Percentiles rank a stretch among this genome's conserved stretches.
Conservation (phyloP, 306 rosid genomes). For the Castanea crenata region DNA sequence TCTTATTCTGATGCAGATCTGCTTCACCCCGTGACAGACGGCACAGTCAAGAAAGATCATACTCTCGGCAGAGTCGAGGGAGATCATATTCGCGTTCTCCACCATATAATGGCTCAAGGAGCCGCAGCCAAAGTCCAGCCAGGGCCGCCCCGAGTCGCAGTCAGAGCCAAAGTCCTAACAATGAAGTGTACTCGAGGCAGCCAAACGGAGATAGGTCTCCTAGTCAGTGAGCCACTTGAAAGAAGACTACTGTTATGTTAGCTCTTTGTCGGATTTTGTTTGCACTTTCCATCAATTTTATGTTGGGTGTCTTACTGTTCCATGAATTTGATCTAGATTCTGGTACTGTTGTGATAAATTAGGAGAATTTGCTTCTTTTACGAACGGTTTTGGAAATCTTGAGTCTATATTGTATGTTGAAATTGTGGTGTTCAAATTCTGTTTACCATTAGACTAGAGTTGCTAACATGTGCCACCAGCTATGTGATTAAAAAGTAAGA, state of each 20-base stretch:
- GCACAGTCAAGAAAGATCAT: slow-evolving; percentile 61
- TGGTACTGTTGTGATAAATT: not conserved
- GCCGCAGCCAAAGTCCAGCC: slow-evolving; percentile 66
- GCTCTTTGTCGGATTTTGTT: slow-evolving; percentile 24
- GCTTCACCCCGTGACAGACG: slow-evolving; percentile 68
- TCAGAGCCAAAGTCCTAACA: slow-evolving; percentile 36
- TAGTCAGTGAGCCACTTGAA: slow-evolving; percentile 43
- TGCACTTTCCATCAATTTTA: not conserved
- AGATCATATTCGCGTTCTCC: slow-evolving; percentile 70
- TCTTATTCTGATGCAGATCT: slow-evolving; percentile 49
- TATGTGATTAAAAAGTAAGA: too few species aligned
- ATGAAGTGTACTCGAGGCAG: slow-evolving; percentile 44
- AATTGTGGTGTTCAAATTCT: too few species aligned
- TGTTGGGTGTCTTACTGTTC: not conserved
- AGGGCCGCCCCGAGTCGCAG: slow-evolving; percentile 46
- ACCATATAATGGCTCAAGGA: slow-evolving; percentile 60
- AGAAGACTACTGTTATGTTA: slow-evolving; percentile 7
- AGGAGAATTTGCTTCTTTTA: not conserved
- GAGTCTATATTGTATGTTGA: not conserved
- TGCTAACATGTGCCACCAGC: too few species aligned
- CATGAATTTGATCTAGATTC: not conserved
- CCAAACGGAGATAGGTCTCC: slow-evolving; percentile 59
- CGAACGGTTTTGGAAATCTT: not conserved
- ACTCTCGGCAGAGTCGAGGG: slow-evolving; percentile 49
- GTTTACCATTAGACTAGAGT: too few species aligned